Evolutionary conservation across 371 early-diverging fungal genomes (phyloP).

Genomic region (Capillidium rhysosporum): DNA sequence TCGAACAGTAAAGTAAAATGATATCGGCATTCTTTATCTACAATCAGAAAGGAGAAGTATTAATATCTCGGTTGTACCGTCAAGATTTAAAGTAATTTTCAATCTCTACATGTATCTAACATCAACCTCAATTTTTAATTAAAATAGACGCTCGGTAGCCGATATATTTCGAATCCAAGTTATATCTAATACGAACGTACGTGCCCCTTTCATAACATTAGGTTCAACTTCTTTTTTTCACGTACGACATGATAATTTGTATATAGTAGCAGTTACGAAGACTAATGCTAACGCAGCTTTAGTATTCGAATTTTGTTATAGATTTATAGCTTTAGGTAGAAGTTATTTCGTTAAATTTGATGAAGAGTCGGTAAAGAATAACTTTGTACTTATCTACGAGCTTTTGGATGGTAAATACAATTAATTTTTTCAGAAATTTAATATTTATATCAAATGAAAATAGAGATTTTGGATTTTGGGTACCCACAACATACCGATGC

Average conservation of each 20-base stretch:
- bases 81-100: conserved; percentile 71
- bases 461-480: conserved; percentile 82
- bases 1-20: conserved; percentile 35
- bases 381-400: conserved; percentile 82
- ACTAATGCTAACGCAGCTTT: conserved; percentile 67
- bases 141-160: conserved; percentile 77
- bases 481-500: conserved; percentile 80
- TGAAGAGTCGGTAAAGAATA: conserved; percentile 74
- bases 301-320: conserved; percentile 69
- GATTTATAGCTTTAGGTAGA: conserved; percentile 47
- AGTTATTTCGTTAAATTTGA: conserved; percentile 76
- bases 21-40: conserved; percentile 83
- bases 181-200: conserved; percentile 73
- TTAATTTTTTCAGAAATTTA: not conserved
- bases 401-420: conserved; percentile 67
- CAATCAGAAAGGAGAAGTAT: conserved; percentile 94
- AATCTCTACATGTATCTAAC: not conserved
- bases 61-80: conserved; percentile 84
- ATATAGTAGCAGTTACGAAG: conserved; percentile 67
- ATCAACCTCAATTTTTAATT: not conserved
- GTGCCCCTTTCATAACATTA: conserved; percentile 78
- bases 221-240: conserved; percentile 76
- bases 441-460: not conserved
- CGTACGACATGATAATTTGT: conserved; percentile 73
- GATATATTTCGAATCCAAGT: conserved; percentile 94